Base-by-base conservation (phyloP, 192 early-diverging fungal species). In the Coemansia sp. region DNA sequence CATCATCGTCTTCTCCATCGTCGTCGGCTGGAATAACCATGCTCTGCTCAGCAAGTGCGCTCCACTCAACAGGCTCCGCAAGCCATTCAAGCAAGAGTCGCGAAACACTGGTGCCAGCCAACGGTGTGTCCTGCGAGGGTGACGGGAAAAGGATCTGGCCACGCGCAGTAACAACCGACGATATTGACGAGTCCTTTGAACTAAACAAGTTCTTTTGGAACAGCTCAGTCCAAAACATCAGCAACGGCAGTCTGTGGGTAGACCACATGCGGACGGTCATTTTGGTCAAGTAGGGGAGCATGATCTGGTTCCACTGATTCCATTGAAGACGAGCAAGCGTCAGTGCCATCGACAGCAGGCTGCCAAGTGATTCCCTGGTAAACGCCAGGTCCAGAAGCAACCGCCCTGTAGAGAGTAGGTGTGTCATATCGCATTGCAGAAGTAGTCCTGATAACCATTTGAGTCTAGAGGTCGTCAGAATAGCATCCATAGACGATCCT, bases 251-350 rank as follows among this genome's bases (percentile, higher is more conserved):
- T 12, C 66, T 54, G 26, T 68, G 56, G 8, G 61, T 43, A 2
- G 32, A 37, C 80, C 80, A 83, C 15, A 58, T 63, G 15, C 41
- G 52, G 26, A 64, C 63, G 16, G 76, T 77, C 26, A 71, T 42
- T 7, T 65, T 71, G 37, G 91, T 75, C 48, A 94, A 75, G 62
- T 90, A 84, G 13, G 93, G 92, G 21, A 94, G 74, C 61, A 92
- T 75, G 49, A 94, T 86, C 67, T 90, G 88, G 19, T 87, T 87
- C 69, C 87, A 93, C 60, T 93, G 88, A 39, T 77, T 66, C 89
- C 92, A 94, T 44, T 85, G 81, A n/a, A 90, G 47, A n/a, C 86
- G 81, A 38, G 88, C 87, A 38, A 96, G 83, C 40, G 85, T 81
- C 50, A 91, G 79, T 37, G 86, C 87, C 77, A 95, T 92, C 12